These are phyloP conservation scores for Punica granatum DNA, from an alignment of 345 rosid genomes.

Conservation along the genomic window DNA sequence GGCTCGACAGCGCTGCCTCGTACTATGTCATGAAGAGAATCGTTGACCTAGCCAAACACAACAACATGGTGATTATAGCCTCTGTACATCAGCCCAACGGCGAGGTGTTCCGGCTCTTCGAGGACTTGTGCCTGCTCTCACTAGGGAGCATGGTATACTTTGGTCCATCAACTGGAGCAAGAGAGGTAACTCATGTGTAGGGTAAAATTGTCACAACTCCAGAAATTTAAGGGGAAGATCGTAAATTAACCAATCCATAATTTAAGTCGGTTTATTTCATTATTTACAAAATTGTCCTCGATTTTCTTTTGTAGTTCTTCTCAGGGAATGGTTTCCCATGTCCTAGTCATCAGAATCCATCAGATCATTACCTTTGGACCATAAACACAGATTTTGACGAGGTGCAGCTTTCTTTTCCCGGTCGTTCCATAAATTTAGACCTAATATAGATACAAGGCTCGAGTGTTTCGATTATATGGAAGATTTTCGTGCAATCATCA, in stretches of 20 bases:
- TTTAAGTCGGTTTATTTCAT: background rate
- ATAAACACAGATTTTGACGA: constrained; percentile 35
- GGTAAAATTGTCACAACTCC: background rate
- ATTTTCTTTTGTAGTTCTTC: constrained; percentile 29
- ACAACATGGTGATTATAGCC: constrained; percentile 25
- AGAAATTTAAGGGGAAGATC: no score
- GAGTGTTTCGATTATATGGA: background rate
- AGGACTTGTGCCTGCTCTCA: constrained; percentile 40
- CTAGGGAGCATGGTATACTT: constrained; percentile 39
- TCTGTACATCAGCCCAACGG: constrained; percentile 48
- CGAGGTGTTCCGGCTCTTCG: constrained; percentile 42
- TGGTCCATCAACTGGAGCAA: constrained; percentile 31
- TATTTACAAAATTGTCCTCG: background rate
- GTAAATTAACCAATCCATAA: background rate
- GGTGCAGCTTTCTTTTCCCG: constrained; percentile 5
- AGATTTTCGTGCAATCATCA: background rate
- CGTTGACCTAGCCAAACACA: constrained; percentile 19
- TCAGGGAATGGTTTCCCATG: constrained; percentile 42
- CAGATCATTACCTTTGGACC: constrained; percentile 42
- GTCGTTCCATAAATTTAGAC: background rate
- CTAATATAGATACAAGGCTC: background rate
- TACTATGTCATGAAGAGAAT: constrained; percentile 39
- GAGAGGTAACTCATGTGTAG: constrained; percentile 25
- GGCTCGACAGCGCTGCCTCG: constrained; percentile 47
- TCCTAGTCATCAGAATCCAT: constrained; percentile 37